Evolutionary conservation across 129 eudicot genomes (phyloP), one percentile per base, ranked within the genome.

Genomic region (Calendula officinalis): DNA sequence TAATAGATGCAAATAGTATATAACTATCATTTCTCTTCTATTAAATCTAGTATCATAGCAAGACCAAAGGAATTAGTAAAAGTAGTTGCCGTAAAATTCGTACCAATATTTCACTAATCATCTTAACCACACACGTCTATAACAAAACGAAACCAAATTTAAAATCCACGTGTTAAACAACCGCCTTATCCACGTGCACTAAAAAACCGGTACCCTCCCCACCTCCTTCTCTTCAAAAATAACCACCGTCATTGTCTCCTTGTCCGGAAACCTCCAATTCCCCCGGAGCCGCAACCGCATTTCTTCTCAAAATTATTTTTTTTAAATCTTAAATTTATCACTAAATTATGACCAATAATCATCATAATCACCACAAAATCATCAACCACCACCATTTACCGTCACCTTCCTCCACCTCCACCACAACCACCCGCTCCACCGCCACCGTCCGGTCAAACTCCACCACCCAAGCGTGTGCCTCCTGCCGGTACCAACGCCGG

Each of bases 401-500:
- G 40, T 37, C 77, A 72, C 42, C 61, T 50, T 49, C 41, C 42
- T 41, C 70, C 71, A 53, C 49, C 64, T 41, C 49, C 47, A 37
- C 13, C 53, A 57, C 36, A 0, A 40, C 62, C 12, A 22, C 51
- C 3, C 6, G 43, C 61, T 13, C 68, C 17, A 5, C 16, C 61
- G 27, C 75, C 43, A 70, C 64, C 63, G 3, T 39, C 1, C 51
- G 71, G 0, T 64, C 66, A 2, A 73, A 30, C 43, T 64, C 68
- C 55, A 56, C 80, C 75, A 70, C 74, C 78, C 94, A 84, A 58
- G 97, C 97, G 1, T 89, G 97, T 75, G 95, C 97, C 40, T 95
- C 91, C 14, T 89, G 97, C 64, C 84, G 87, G 27, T 89, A 89
- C 84, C 97, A 81, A 47, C 95, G 97, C 9, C 66, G 95, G 12